Base-by-base conservation (phyloP, 2,329 filamentous ascomycete genomes). In the Aspergillus sp. region DNA sequence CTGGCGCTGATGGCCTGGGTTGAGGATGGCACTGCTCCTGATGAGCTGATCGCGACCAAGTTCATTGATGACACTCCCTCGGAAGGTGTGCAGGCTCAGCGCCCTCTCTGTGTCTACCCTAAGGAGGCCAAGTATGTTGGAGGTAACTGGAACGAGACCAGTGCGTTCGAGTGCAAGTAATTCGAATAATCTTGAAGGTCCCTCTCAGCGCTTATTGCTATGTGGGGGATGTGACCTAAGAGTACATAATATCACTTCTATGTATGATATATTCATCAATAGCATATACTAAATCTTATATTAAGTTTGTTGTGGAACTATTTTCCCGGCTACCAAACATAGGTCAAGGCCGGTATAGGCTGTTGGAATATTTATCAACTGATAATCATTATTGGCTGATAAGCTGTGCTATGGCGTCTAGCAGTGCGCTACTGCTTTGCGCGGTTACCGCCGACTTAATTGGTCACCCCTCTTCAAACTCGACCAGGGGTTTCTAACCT, bases 1-100 rank as follows among this genome's bases (percentile, higher is more conserved):
- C 47, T 68, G 3, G 61, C 66, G n/a, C 27, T 68, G 51, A 62
- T 66, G 53, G 57, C 52, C 8, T 67, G 66, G 62, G 64, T 66
- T 8, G 66, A 67, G 47, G 58, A 62, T 5, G 64, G 55, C 8
- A 56, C 47, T 10, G 61, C 62, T 8, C 64, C 63, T 2, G 54
- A 60, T n/a, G 55, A 60, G 17, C 44, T 67, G 19, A 58, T 63
- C 23, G 63, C 60, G 3, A 65, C 66, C 4, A 65, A 60, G 13
- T 68, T 42, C 8, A 5, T 39, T 4, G n/a, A 58, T 13, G 48
- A 58, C 21, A 17, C 21, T 10, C 36, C 48, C 3, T 5, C 30
- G 8, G 32, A 42, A 8, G 56, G 56, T 49, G 56, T 58, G 11
- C 32, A 50, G 19, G 15, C n/a, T 6, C 56, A 58, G 21, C 47